Percentiles rank a stretch among this genome's conserved stretches.
Evolutionary conservation across 1,139 yeast genomes (phyloP).

Genomic region (Yamadazyma sp.): DNA sequence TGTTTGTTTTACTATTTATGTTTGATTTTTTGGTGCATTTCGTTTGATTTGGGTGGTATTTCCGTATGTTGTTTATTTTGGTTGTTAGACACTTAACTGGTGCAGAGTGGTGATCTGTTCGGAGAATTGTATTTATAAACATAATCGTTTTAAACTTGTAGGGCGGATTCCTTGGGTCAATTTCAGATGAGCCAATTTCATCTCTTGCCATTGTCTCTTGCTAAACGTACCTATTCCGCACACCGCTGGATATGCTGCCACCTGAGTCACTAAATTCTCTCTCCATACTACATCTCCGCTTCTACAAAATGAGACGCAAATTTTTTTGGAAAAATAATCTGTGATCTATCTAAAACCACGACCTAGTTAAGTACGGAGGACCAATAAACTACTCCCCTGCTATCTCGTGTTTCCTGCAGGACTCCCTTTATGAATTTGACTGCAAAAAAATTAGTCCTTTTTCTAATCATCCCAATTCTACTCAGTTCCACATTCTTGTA

Average conservation of each 20-base stretch:
- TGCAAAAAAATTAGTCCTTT: background rate
- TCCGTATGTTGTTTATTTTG: background rate
- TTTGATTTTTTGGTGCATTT: background rate
- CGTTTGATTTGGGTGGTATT: no score
- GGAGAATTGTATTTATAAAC: conserved; percentile 1
- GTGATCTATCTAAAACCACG: no score
- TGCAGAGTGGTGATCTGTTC: background rate
- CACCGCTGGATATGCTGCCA: no score
- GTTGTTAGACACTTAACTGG: no score
- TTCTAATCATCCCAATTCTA: background rate
- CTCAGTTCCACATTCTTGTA: background rate
- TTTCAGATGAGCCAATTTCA: no score
- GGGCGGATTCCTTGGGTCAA: no score
- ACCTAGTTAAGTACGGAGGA: background rate
- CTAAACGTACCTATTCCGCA: no score
- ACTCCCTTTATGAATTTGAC: conserved; percentile 1
- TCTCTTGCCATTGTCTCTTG: no score
- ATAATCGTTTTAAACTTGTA: background rate
- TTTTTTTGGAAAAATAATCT: no score
- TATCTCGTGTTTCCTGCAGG: background rate
- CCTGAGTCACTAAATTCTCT: no score
- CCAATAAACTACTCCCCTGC: background rate
- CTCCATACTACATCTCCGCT: no score
- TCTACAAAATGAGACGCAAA: background rate
- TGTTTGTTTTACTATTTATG: background rate